Percentiles rank a stretch among this genome's conserved stretches.
phyloP scores from a whole-genome alignment of 306 rosid species.

The Castanea crenata region DNA sequence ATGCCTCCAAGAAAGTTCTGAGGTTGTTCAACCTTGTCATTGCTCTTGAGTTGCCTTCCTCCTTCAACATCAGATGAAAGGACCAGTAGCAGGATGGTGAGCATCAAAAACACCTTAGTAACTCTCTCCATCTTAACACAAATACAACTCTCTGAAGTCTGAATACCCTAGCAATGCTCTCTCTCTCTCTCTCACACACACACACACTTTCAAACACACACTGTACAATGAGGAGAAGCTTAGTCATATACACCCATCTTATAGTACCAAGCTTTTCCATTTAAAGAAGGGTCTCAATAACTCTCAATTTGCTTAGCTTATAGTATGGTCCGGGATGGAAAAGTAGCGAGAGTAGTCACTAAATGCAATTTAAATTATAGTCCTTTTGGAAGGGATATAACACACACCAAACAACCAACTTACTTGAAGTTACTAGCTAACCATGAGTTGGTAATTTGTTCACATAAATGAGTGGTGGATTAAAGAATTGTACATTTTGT shows the following conservation, averaged over 20 bases:
- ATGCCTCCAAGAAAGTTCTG: background rate
- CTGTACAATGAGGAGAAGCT: background rate
- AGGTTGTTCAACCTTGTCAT: background rate
- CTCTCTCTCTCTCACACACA: background rate
- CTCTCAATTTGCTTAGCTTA: background rate
- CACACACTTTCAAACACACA: background rate
- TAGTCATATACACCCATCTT: constrained; percentile 11
- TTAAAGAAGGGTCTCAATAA: background rate
- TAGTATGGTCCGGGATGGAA: background rate
- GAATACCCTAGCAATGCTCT: background rate
- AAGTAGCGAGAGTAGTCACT: background rate
- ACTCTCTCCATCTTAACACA: constrained; percentile 19
- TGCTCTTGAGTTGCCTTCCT: constrained; percentile 11
- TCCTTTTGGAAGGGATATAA: background rate
- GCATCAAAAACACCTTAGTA: constrained; percentile 25
- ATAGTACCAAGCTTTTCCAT: constrained; percentile 15
- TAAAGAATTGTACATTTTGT: no score
- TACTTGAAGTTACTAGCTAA: background rate
- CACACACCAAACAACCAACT: background rate
- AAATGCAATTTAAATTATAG: no score
- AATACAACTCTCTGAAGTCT: background rate
- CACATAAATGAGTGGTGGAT: no score
- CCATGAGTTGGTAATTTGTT: no score
- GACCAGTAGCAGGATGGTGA: constrained; percentile 19
- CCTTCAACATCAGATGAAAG: constrained; percentile 26